Conservation (phyloP, 148 eudicot species). For the Camellia granthamiana region DNA sequence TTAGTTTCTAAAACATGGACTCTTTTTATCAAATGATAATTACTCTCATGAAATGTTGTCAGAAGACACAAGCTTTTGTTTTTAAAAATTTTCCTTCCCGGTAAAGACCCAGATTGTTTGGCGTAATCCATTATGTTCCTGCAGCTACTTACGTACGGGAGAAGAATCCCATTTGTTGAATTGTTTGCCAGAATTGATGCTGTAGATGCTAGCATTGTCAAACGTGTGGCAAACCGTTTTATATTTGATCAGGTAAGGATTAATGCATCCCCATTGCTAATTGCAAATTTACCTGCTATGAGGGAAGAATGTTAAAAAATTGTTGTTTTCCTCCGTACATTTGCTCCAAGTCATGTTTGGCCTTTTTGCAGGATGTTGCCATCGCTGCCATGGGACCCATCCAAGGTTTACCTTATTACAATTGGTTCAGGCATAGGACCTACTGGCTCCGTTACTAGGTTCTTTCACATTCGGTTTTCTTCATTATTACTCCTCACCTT, state of each 20-base stretch:
- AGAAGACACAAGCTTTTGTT: not conserved
- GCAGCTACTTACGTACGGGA: slow-evolving; percentile 85
- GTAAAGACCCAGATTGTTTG: not conserved
- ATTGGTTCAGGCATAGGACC: slow-evolving; percentile 96
- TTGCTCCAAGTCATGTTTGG: not conserved
- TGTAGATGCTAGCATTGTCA: no score
- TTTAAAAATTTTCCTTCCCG: not conserved
- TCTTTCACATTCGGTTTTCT: not conserved
- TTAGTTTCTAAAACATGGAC: not conserved
- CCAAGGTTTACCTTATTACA: slow-evolving; percentile 78
- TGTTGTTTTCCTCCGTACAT: not conserved
- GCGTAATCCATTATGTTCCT: slow-evolving; percentile 17
- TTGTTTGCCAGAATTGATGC: slow-evolving; percentile 93
- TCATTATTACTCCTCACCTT: not conserved
- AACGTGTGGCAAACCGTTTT: no score
- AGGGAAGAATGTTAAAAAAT: no score
- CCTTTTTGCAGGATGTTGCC: slow-evolving; percentile 56
- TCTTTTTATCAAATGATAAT: no score
- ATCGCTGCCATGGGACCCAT: slow-evolving; percentile 79
- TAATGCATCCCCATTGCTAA: no score
- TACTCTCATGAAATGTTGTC: no score
- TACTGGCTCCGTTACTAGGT: slow-evolving; percentile 80
- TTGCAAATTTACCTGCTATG: no score
- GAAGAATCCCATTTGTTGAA: slow-evolving; percentile 79
- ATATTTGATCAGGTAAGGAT: no score